Base-by-base conservation (phyloP, 768 basidiomycete genomes). In the Lactarius indigo region DNA sequence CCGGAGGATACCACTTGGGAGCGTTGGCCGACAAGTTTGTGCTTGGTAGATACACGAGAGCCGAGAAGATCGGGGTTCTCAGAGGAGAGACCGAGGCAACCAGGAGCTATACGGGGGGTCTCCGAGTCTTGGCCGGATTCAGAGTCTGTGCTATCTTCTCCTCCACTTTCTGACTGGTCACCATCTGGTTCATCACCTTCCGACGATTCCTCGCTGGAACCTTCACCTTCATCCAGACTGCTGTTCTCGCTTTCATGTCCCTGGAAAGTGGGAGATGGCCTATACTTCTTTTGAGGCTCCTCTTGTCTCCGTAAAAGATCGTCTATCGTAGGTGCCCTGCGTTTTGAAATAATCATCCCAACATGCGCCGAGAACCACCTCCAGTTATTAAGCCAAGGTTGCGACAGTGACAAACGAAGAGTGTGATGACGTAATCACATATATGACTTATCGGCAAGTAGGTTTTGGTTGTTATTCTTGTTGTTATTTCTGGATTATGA, bases 231-330 rank as follows among this genome's bases (percentile, higher is more conserved):
- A 52, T 63, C 69, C 0, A 50, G 68, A 3, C 61, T 66, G 6
- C 67, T 68, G n/a, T 65, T 68, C 31, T 64, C 70, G 8, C 37
- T 65, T 30, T 72, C 73, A 26, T 73, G 74, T 47, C 70, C 71
- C 17, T 72, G 67, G 42, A 66, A 57, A 12, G 69, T 57, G 26
- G 65, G 63, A 57, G 72, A 71, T n/a, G 64, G 59, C 47, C 60
- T 70, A 20, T 42, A 52, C 50, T 61, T 68, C 60, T 67, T 58
- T 23, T 64, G 63, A 23, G 72, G 74, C 3, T 66, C 73, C 52
- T 79, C 79, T 60, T 77, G 76, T 69, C 71, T 71, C 26, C 75
- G 78, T 74, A 78, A 67, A 17, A 80, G 71, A 35, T 79, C 79
- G 39, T 80, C 79, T 18, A 73, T 72, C 7, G 77, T 77, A 7